Percentiles rank a stretch among this genome's conserved stretches.
These are phyloP conservation scores for Aspergillus steynii DNA, from an alignment of 495 filamentous ascomycete genomes.

Conservation along the genomic window DNA sequence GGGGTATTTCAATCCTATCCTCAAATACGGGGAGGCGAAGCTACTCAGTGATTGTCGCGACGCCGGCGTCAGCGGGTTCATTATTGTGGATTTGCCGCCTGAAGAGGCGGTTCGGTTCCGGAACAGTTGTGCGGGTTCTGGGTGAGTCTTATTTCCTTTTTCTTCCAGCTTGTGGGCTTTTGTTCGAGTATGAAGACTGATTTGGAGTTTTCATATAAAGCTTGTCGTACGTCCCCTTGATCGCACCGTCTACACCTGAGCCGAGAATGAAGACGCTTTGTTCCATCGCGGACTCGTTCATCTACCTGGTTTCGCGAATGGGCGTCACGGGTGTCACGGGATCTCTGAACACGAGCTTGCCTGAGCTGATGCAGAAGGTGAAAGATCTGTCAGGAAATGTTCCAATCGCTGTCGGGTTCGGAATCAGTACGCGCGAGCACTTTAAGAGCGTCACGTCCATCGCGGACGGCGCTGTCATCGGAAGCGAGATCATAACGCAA, in stretches of 20 bases:
- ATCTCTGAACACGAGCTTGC: conserved; percentile 66
- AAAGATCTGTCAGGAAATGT: conserved; percentile 72
- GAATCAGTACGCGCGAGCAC: conserved; percentile 84
- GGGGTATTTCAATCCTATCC: conserved; percentile 89
- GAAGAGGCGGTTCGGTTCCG: conserved; percentile 85
- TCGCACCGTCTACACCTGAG: conserved; percentile 79
- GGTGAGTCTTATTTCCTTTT: conserved; percentile 10
- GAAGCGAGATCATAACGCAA: conserved; percentile 75
- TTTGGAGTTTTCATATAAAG: conserved; percentile 15
- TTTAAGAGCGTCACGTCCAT: conserved; percentile 72
- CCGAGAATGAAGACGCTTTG: conserved; percentile 80
- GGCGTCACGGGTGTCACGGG: conserved; percentile 81
- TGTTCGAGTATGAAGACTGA: no score
- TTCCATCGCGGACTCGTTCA: conserved; percentile 85
- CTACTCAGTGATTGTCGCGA: conserved; percentile 71
- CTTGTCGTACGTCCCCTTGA: conserved; percentile 80
- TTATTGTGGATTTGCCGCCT: conserved; percentile 83
- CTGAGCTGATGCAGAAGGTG: conserved; percentile 69
- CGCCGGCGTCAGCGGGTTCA: conserved; percentile 83
- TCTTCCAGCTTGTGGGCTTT: background rate
- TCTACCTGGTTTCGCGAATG: conserved; percentile 89
- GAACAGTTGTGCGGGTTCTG: conserved; percentile 65
- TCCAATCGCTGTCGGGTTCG: conserved; percentile 82
- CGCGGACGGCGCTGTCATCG: conserved; percentile 86
- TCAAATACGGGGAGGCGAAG: conserved; percentile 71